phyloP scores from a whole-genome alignment of 2,329 filamentous ascomycete species.

The Clarireedia monteithiana region DNA sequence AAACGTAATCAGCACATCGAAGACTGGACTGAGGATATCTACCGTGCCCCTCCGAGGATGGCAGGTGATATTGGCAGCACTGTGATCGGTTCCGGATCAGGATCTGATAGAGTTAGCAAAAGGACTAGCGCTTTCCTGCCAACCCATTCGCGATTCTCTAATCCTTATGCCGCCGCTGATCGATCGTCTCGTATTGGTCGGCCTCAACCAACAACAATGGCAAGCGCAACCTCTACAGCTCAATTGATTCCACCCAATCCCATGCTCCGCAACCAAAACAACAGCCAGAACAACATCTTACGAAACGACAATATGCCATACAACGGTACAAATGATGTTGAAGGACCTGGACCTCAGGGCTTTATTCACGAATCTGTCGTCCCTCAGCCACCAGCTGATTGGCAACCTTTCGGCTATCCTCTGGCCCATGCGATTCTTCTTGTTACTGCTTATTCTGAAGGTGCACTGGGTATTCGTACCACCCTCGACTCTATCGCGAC shows the following conservation, averaged over 20 bases:
- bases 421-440: slow-evolving; percentile 89
- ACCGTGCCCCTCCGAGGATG: slow-evolving; percentile 77
- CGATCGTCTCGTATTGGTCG: slow-evolving; percentile 40
- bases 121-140: slow-evolving; percentile 79
- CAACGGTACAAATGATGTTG: slow-evolving; percentile 47
- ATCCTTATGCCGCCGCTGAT: slow-evolving; percentile 69
- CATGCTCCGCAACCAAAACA: slow-evolving; percentile 62
- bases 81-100: slow-evolving; percentile 52
- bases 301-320: slow-evolving; percentile 46
- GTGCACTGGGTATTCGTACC: slow-evolving; percentile 82
- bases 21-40: slow-evolving; percentile 97
- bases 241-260: slow-evolving; percentile 62
- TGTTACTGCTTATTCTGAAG: slow-evolving; percentile 95
- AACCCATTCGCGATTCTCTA: slow-evolving; percentile 89
- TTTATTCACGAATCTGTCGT: slow-evolving; percentile 96
- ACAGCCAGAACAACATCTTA: slow-evolving; percentile 58
- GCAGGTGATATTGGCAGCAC: slow-evolving; percentile 65
- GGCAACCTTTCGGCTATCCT: slow-evolving; percentile 94
- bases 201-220: slow-evolving; percentile 80
- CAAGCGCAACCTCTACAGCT: slow-evolving; percentile 70
- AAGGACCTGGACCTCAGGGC: slow-evolving; percentile 76
- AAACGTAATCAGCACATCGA: slow-evolving; percentile 90
- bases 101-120: slow-evolving; percentile 66
- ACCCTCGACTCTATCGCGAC: slow-evolving; percentile 94
- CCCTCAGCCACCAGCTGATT: slow-evolving; percentile 91